phyloP scores from a whole-genome alignment of 768 basidiomycete genomes.

The Suillus alpinus region DNA sequence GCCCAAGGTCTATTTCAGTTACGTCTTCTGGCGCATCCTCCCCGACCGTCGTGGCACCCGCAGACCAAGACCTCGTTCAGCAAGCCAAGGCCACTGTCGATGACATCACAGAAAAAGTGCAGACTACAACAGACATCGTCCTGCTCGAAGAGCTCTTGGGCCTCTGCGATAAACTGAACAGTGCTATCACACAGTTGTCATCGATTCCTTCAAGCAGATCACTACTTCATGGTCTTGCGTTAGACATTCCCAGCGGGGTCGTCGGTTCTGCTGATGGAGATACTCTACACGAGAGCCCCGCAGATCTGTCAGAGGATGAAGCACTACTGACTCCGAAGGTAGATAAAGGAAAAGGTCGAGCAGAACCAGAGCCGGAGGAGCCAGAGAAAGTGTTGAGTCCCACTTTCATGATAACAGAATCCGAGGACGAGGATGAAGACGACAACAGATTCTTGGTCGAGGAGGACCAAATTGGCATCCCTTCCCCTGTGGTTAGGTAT shows the following conservation, averaged over 20 bases:
- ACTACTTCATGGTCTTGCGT: conserved; percentile 44
- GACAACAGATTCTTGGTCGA: conserved; percentile 31
- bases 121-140: conserved; percentile 51
- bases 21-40: conserved; percentile 3
- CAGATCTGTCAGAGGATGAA: conserved; percentile 15
- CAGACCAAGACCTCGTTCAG: conserved; percentile 39
- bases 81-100: conserved; percentile 52
- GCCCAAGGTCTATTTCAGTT: background rate
- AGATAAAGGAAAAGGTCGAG: conserved; percentile 79
- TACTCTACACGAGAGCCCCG: conserved; percentile 6
- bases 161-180: conserved; percentile 70
- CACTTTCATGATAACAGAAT: conserved; percentile 49
- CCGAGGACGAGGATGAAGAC: conserved; percentile 51
- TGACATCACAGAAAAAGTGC: conserved; percentile 51
- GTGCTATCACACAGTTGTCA: conserved; percentile 49
- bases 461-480: conserved; percentile 22
- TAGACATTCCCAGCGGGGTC: conserved; percentile 31
- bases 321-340: conserved; percentile 56
- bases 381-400: conserved; percentile 74
- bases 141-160: conserved; percentile 65
- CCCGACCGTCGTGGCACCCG: conserved; percentile 7
- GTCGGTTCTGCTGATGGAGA: conserved; percentile 32
- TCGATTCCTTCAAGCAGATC: conserved; percentile 37
- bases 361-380: conserved; percentile 64
- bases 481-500: conserved; percentile 25